Evolutionary conservation across 2,329 filamentous ascomycete species (phyloP), one percentile per base, ranked within the genome.

Genomic region (Thelonectria rubi): DNA sequence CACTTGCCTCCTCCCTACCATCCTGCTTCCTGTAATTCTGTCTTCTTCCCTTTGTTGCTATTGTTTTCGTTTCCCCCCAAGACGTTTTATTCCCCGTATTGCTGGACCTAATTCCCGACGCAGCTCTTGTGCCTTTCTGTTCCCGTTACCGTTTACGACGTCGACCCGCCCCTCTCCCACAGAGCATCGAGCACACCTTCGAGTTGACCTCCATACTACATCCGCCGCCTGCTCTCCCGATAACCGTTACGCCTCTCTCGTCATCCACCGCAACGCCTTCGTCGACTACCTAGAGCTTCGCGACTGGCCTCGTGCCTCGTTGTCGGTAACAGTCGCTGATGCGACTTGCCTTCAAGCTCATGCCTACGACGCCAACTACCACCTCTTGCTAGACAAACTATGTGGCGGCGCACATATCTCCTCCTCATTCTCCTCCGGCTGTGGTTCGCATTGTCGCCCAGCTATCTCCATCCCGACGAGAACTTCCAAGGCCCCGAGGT

Each of bases 401-500:
- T 97, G 94, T 97, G 93, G 93, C 88, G 94, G 83, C 89, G 94
- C 78, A 87, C 89, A 65, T 97, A 97, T 79, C 83, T 98, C 65
- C 80, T 96, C 58, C 84, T 99, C 71, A 84, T 97, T 73, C 82
- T 95, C 69, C 87, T 97, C 73, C 91, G 95, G 78, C 85, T 98
- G 74, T 98, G 94, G 86, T 94, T 98, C 77, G 94, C 95, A 63
- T 81, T 98, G 67, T 94, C 91, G 65, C 92, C 95, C 61, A 98
- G 94, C 83, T 99, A 99, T 78, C 87, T 99, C 48, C 95, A 99
- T 77, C 95, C 95, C 5, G 95, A 99, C 81, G 95, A 99, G 84
- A 95, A 98, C 82, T 99, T 99, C 74, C 95, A 99, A 80, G 95
- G 95, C 37, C 95, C 95, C 15, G 95, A 99, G 82, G 90, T 98